Base-by-base conservation (phyloP, 208 protist species). In the Herpetomonas samuelpessoai region DNA sequence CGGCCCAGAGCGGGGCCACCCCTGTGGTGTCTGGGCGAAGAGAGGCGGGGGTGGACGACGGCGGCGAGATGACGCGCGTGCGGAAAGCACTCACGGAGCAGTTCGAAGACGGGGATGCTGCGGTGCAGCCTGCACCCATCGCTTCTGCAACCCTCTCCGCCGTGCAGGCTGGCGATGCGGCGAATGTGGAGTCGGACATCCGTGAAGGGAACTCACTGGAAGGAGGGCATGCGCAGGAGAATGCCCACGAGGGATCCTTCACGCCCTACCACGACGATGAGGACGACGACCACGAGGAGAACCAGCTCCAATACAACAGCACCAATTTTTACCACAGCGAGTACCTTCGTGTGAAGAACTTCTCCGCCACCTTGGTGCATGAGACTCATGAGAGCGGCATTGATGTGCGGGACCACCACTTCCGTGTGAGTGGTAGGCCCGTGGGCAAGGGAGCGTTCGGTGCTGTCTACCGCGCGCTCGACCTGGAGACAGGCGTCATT, bases 401-500 rank as follows among this genome's bases (percentile, higher is more conserved):
- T 10, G 64, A 49, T 2, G 66, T 87, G 2, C 62, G 47, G 1
- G 63, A 72, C 12, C 76, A 87, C 50, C 73, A 65, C 54, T 87
- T 87, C 58, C 76, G 80, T 31, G 66, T 87, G 18, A 74, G 70
- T 39, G 75, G 80, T 28, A 65, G 63, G 9, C 76, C 76, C 12
- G 81, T 88, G 25, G 81, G 81, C 12, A 82, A 76, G 39, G 81
- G 81, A 31, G 81, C 76, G 16, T 88, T 88, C 39, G 81, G 81
- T 25, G 81, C 81, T 7, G 81, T 88, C 16, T 88, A 79, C 57
- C 73, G 66, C 29, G 81, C 81, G 26, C 65, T 88, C 27, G 77
- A 88, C 57, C 71, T 88, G 21, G 74, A 84, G 44, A 84, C 72
- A 18, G 81, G 81, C 47, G 28, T 58, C 26, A 76, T 81, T 38